Evolutionary conservation across 768 basidiomycete genomes (phyloP).

Genomic region (Suillus hirtellus): DNA sequence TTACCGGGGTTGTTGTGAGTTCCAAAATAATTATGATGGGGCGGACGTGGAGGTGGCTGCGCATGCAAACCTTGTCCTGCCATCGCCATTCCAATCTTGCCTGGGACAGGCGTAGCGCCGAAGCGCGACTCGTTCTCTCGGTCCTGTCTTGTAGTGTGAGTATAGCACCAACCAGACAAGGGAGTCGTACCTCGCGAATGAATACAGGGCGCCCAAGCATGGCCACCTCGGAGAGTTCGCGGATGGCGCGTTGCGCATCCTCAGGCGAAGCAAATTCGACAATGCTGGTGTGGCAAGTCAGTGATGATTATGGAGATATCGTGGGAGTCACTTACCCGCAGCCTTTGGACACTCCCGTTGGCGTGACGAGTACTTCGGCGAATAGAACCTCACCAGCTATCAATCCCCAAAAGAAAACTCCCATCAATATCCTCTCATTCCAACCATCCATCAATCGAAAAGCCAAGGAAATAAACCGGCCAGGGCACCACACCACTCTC

Average conservation of each 20-base stretch:
- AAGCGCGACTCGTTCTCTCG: slow-evolving; percentile 96
- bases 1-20: slow-evolving; percentile 70
- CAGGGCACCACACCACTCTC: slow-evolving; percentile 41
- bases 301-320: not conserved
- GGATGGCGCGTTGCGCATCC: slow-evolving; percentile 86
- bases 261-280: slow-evolving; percentile 93
- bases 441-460: slow-evolving; percentile 48
- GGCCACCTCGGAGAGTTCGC: slow-evolving; percentile 84
- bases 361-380: slow-evolving; percentile 98
- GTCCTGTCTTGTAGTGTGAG: slow-evolving; percentile 54
- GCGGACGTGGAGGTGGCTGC: slow-evolving; percentile 78
- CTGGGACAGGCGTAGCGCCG: slow-evolving; percentile 92
- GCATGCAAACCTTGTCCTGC: slow-evolving; percentile 86
- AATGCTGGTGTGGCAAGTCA: slow-evolving; percentile 58
- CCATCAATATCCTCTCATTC: slow-evolving; percentile 92
- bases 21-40: slow-evolving; percentile 74
- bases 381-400: slow-evolving; percentile 99
- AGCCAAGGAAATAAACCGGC: slow-evolving; percentile 40
- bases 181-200: slow-evolving; percentile 80
- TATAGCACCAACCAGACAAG: slow-evolving; percentile 4
- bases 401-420: slow-evolving; percentile 86
- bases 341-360: slow-evolving; percentile 95
- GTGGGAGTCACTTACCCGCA: slow-evolving; percentile 78
- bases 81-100: slow-evolving; percentile 95
- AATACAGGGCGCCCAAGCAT: slow-evolving; percentile 95